Base-by-base conservation (phyloP, 2,329 filamentous ascomycete genomes). In the Pezicula rhizophila region DNA sequence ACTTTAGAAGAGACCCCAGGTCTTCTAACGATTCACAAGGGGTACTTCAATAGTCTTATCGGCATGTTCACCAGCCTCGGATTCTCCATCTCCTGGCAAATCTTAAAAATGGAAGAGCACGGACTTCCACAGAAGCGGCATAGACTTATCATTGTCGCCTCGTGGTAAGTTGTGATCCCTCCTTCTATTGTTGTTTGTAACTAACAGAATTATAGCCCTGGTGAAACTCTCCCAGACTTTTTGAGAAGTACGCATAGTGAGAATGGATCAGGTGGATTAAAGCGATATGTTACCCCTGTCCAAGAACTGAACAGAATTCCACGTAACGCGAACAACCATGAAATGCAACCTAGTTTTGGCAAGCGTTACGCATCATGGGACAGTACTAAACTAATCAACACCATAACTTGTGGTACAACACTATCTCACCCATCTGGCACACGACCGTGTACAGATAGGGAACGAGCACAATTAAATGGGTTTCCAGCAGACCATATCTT, bases 1-100 rank as follows among this genome's bases (percentile, higher is more conserved):
- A 93, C 87, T 0, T 68, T 93, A 1, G 89, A 95, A 57, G 84
- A 95, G 58, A 90, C 88, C 0, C 82, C 79, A 41, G 87, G 87
- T 0, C 74, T 93, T 0, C 5, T 54, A 0, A 35, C 47, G 0
- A 52, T 48, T 15, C 50, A 52, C 17, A 34, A 34, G 8, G 10
- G 17, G 1, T 42, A 39, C 34, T 57, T 59, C 17, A 51, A 57
- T 15, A 15, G 37, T 3, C 64, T 91, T 0, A 68, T 93, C 3
- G 68, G 75, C 20, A 78, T 81, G 12, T 82, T 90, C 48, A 80
- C 84, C 0, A 66, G 76, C 2, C 64, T 74, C 12, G 80, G 80
- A 0, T 93, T 87, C 60, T 87, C 82, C 0, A 70, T 91, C 0
- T 71, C 80, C 2, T 92, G 85, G 84, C 78, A 75, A 23, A 64